Evolutionary conservation across 441 rosid species (phyloP).

Genomic region (Hura crepitans): DNA sequence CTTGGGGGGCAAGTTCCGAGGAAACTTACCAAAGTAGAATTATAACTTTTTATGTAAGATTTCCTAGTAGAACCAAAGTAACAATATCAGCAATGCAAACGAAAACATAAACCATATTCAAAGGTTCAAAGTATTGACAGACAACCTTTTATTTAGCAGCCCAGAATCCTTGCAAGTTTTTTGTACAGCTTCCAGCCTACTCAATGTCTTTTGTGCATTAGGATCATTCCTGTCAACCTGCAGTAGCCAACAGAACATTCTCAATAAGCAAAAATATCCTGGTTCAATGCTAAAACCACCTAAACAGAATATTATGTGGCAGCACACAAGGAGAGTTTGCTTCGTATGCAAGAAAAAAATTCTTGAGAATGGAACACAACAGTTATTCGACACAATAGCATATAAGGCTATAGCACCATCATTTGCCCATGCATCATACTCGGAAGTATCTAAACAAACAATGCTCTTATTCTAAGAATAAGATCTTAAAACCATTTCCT

Average conservation of each 20-base stretch:
- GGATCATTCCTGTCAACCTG: conserved; percentile 78
- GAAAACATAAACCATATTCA: background rate
- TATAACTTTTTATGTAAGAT: conserved; percentile 41
- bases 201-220: conserved; percentile 53
- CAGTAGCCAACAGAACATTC: conserved; percentile 1
- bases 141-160: conserved; percentile 50
- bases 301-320: background rate
- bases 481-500: background rate
- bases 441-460: background rate
- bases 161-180: conserved; percentile 70
- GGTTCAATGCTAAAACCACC: background rate
- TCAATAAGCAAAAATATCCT: background rate
- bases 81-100: conserved; percentile 3
- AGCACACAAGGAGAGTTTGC: background rate
- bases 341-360: conserved; percentile 1
- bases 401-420: background rate
- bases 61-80: conserved; percentile 40
- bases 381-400: background rate
- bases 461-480: background rate
- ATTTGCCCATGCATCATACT: background rate
- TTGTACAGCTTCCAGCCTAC: conserved; percentile 60
- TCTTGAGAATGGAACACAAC: background rate
- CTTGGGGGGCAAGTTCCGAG: background rate
- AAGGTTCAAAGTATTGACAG: conserved; percentile 8
- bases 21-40: conserved; percentile 43